Conservation (phyloP, 257 asterid species). For the Avicennia marina region DNA sequence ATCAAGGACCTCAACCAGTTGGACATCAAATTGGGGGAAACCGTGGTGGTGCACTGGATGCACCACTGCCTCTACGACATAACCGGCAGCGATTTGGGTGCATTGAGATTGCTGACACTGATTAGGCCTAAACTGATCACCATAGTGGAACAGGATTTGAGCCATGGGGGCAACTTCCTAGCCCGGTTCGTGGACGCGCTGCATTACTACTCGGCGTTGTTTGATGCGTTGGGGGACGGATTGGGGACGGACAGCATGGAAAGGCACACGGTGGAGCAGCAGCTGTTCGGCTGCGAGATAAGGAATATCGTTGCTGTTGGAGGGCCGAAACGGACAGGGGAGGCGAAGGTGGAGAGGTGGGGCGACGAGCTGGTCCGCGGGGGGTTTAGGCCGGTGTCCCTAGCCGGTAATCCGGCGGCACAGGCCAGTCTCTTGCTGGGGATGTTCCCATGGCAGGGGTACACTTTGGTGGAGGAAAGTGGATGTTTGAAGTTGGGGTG, state of each 20-base stretch:
- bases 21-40: constrained; percentile 48
- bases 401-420: constrained; percentile 76
- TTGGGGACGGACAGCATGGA: constrained; percentile 62
- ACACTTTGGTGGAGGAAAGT: constrained; percentile 80
- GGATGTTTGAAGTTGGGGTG: constrained; percentile 86
- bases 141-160: constrained; percentile 68
- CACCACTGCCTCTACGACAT: constrained; percentile 86
- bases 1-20: constrained; percentile 38
- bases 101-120: constrained; percentile 39
- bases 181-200: constrained; percentile 83
- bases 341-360: constrained; percentile 74
- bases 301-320: constrained; percentile 85
- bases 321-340: constrained; percentile 82
- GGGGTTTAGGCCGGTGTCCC: constrained; percentile 68
- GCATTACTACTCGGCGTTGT: constrained; percentile 81
- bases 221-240: constrained; percentile 86
- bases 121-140: constrained; percentile 74
- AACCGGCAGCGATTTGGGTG: constrained; percentile 65
- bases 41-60: constrained; percentile 81
- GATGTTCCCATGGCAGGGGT: constrained; percentile 91
- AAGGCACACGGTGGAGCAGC: constrained; percentile 91
- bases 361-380: constrained; percentile 53
- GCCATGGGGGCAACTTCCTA: constrained; percentile 60
- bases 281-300: constrained; percentile 70
- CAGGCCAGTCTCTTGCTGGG: constrained; percentile 79